These are phyloP conservation scores for Mortierella sp. DNA, from an alignment of 371 early-diverging fungal genomes.

Conservation along the genomic window DNA sequence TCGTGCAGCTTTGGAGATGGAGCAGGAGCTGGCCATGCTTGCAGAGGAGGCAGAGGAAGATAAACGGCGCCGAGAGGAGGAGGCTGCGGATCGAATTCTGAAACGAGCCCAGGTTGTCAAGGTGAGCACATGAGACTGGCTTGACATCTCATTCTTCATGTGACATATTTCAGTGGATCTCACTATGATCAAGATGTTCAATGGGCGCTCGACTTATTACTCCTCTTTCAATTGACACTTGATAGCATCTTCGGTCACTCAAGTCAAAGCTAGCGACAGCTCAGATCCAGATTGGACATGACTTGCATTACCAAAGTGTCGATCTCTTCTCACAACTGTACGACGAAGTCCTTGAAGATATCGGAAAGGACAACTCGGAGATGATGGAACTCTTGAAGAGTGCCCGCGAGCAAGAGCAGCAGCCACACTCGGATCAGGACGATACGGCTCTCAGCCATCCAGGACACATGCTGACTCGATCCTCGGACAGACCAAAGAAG, in stretches of 20 bases:
- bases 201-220: neutral
- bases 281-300: conserved; percentile 46
- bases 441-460: neutral
- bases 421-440: conserved; percentile 16
- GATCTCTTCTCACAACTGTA: conserved; percentile 52
- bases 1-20: conserved; percentile 34
- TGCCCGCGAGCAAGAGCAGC: conserved; percentile 1
- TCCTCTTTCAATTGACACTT: neutral
- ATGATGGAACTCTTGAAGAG: conserved; percentile 33
- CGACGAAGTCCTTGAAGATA: conserved; percentile 53
- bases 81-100: conserved; percentile 43
- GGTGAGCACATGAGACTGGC: conserved; percentile 14
- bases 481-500: conserved; percentile 43
- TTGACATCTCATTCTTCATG: neutral
- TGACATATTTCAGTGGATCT: neutral
- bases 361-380: conserved; percentile 47
- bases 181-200: neutral
- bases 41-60: conserved; percentile 53
- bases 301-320: conserved; percentile 40
- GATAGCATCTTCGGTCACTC: conserved; percentile 46
- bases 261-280: conserved; percentile 44
- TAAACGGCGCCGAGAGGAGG: conserved; percentile 36
- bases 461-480: conserved; percentile 49
- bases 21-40: conserved; percentile 48
- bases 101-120: conserved; percentile 52